Conservation (phyloP, 1,139 yeast genomes). For the Debaryomyces sp. region DNA sequence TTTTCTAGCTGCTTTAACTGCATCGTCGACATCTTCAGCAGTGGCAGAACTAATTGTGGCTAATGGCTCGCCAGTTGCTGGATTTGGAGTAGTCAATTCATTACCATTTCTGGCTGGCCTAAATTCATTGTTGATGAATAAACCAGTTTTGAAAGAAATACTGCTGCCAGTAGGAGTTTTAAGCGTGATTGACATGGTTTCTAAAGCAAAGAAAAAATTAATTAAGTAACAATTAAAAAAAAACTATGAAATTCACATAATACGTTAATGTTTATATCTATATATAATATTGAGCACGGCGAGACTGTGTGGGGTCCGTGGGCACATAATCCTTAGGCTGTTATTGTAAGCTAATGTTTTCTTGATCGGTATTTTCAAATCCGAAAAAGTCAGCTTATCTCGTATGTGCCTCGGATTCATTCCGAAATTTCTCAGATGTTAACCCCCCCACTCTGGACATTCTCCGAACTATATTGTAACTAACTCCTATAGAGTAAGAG, state of each 20-base stretch:
- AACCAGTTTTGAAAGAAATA: constrained; percentile 41
- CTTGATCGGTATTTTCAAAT: background rate
- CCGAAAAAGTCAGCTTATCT: background rate
- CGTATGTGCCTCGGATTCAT: background rate
- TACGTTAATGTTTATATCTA: background rate
- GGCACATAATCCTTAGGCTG: background rate
- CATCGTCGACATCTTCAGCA: constrained; percentile 58
- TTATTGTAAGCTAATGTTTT: background rate
- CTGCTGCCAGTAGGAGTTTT: constrained; percentile 16
- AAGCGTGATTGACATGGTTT: constrained; percentile 21
- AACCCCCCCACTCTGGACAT: background rate
- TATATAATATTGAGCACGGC: background rate
- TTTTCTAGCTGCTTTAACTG: constrained; percentile 57
- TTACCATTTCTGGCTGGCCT: constrained; percentile 52
- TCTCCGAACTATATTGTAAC: background rate
- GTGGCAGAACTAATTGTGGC: constrained; percentile 57
- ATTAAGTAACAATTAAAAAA: background rate
- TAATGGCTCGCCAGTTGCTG: constrained; percentile 59
- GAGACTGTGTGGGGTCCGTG: background rate
- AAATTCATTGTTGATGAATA: constrained; percentile 71
- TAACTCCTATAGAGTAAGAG: background rate
- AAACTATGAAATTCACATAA: background rate
- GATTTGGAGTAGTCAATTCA: constrained; percentile 55
- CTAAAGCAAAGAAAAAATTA: constrained; percentile 16
- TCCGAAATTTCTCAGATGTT: background rate